These are phyloP conservation scores for Codiaeum variegatum DNA, from an alignment of 441 rosid genomes.

Conservation along the genomic window DNA sequence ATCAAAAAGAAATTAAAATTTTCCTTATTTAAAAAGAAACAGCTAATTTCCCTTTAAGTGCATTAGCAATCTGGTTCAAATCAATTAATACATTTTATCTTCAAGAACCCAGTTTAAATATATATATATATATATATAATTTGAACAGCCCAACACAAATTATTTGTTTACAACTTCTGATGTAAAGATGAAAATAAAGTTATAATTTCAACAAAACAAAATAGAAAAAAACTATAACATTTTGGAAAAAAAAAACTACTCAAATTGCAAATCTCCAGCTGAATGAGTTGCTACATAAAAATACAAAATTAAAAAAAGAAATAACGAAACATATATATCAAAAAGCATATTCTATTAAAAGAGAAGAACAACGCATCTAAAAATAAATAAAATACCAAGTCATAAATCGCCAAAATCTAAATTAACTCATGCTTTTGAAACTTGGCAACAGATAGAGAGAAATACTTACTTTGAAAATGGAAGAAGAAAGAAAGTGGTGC, in stretches of 20 bases:
- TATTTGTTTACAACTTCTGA: background rate
- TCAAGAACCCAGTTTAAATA: too few species aligned
- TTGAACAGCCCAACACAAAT: background rate
- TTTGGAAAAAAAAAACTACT: background rate
- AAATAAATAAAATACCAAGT: too few species aligned
- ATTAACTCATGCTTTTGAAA: background rate
- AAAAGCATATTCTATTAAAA: too few species aligned
- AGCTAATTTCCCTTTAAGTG: too few species aligned
- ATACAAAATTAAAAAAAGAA: background rate
- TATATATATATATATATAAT: too few species aligned
- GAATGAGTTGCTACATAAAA: background rate
- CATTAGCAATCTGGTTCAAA: too few species aligned
- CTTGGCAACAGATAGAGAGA: background rate
- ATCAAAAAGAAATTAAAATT: too few species aligned
- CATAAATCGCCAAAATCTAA: too few species aligned
- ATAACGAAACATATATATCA: background rate
- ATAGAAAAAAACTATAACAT: too few species aligned
- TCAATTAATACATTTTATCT: too few species aligned
- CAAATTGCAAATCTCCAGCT: background rate
- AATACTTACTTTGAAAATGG: slow-evolving; percentile 35
- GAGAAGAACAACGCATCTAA: too few species aligned
- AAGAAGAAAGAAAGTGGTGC: slow-evolving; percentile 32
- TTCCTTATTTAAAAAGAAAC: too few species aligned
- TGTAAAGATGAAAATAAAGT: background rate
- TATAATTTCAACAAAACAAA: background rate